Conservation (phyloP, 2,329 filamentous ascomycete species). For the Dothidotthia symphoricarpi region DNA sequence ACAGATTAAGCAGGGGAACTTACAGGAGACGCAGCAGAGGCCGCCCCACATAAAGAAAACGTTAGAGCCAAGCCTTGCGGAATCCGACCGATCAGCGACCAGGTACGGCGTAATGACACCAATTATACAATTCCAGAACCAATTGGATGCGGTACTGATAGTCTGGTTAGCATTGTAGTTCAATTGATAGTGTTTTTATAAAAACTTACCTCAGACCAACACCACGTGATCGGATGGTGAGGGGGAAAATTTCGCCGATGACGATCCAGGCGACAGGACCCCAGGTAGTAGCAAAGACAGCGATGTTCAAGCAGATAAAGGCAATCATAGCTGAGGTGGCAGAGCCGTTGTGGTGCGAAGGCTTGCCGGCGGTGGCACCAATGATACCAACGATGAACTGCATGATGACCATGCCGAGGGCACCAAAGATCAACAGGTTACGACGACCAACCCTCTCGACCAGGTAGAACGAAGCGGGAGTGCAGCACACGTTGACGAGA, state of each 20-base stretch:
- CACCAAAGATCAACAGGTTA: slow-evolving; percentile 73
- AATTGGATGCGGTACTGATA: slow-evolving; percentile 62
- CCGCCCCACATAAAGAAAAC: slow-evolving; percentile 61
- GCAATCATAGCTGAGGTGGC: slow-evolving; percentile 61
- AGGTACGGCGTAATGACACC: slow-evolving; percentile 70
- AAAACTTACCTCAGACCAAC: too few species aligned
- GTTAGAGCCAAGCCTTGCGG: slow-evolving; percentile 58
- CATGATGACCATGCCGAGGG: slow-evolving; percentile 77
- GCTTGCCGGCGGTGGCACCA: slow-evolving; percentile 42
- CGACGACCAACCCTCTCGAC: slow-evolving; percentile 82
- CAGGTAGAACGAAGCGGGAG: slow-evolving; percentile 80
- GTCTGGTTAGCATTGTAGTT: too few species aligned
- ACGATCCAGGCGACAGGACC: slow-evolving; percentile 71
- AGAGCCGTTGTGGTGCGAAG: slow-evolving; percentile 20
- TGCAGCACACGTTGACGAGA: slow-evolving; percentile 82
- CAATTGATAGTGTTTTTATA: too few species aligned
- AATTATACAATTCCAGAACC: slow-evolving; percentile 78
- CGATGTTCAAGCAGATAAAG: slow-evolving; percentile 90
- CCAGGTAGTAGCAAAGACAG: slow-evolving; percentile 88
- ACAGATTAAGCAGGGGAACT: slow-evolving; percentile 5
- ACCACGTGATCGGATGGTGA: slow-evolving; percentile 84
- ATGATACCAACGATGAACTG: slow-evolving; percentile 82
- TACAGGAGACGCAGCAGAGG: slow-evolving; percentile 54
- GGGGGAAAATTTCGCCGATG: slow-evolving; percentile 87
- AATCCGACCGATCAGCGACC: slow-evolving; percentile 65